Conservation (phyloP, 2,329 filamentous ascomycete genomes). For the Grosmannia huntii region DNA sequence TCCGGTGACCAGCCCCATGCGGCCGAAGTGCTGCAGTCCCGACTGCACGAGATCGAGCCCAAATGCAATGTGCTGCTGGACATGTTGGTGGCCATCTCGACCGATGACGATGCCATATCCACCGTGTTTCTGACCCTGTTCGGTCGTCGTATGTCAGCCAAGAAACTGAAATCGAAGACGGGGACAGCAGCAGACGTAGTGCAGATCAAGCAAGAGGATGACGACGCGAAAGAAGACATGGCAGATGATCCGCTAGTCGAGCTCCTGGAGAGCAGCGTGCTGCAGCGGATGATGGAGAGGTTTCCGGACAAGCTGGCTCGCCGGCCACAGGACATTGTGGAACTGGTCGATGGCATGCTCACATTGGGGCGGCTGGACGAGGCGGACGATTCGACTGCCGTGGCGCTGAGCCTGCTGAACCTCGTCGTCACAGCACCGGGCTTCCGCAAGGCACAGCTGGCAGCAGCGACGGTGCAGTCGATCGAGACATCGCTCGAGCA, state of each 20-base stretch:
- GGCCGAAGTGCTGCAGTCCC: slow-evolving; percentile 16
- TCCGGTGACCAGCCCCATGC: slow-evolving; percentile 10
- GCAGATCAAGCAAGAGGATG: background rate
- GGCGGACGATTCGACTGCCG: slow-evolving; percentile 32
- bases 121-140: slow-evolving; percentile 48
- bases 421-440: slow-evolving; percentile 43
- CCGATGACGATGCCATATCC: slow-evolving; percentile 44
- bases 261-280: slow-evolving; percentile 45
- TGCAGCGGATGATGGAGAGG: slow-evolving; percentile 52
- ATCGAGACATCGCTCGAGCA: slow-evolving; percentile 36
- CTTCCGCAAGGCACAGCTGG: slow-evolving; percentile 37
- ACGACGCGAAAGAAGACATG: slow-evolving; percentile 16
- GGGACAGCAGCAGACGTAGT: background rate
- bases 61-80: slow-evolving; percentile 36
- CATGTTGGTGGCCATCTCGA: slow-evolving; percentile 33
- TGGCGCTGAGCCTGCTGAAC: slow-evolving; percentile 49
- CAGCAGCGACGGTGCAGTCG: slow-evolving; percentile 25
- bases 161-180: slow-evolving; percentile 13
- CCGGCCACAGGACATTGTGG: slow-evolving; percentile 51
- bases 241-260: slow-evolving; percentile 29
- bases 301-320: slow-evolving; percentile 51
- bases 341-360: slow-evolving; percentile 48
- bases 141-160: slow-evolving; percentile 38
- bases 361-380: slow-evolving; percentile 32
- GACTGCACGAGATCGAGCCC: slow-evolving; percentile 27